Conservation (phyloP, 139 green algal species). For the Coccomyxa sp. region DNA sequence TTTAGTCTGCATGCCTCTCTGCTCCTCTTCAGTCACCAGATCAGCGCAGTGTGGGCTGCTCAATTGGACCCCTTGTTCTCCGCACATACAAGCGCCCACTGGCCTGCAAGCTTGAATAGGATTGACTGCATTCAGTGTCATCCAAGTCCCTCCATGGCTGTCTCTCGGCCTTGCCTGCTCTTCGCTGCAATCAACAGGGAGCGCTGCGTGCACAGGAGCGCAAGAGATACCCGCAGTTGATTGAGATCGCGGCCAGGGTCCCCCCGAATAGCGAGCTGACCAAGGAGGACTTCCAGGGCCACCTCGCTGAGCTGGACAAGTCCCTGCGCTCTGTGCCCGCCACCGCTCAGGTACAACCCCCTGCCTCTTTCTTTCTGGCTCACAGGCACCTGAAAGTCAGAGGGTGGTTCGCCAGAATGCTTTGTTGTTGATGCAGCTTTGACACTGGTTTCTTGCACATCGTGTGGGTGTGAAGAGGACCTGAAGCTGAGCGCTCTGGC, state of each 20-base stretch:
- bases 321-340: slow-evolving; percentile 70
- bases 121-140: no score
- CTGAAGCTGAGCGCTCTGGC: background rate
- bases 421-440: background rate
- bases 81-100: no score
- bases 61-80: no score
- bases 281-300: slow-evolving; percentile 57
- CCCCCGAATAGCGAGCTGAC: background rate
- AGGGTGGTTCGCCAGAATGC: background rate
- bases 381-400: background rate
- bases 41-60: no score
- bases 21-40: no score
- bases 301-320: slow-evolving; percentile 64
- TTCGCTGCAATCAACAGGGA: background rate
- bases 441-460: background rate
- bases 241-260: slow-evolving; percentile 4
- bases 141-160: slow-evolving; percentile 10
- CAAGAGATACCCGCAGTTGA: slow-evolving; percentile 35
- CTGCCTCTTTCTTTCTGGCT: no score
- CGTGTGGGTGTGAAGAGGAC: background rate
- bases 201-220: slow-evolving; percentile 2
- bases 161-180: slow-evolving; percentile 5
- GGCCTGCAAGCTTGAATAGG: no score
- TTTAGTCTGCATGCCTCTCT: no score
- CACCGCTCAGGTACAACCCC: slow-evolving; percentile 66